Percentiles rank a stretch among this genome's conserved stretches.
These are phyloP conservation scores for Meredithiella fracta DNA, from an alignment of 2,329 filamentous ascomycete species.

Conservation along the genomic window DNA sequence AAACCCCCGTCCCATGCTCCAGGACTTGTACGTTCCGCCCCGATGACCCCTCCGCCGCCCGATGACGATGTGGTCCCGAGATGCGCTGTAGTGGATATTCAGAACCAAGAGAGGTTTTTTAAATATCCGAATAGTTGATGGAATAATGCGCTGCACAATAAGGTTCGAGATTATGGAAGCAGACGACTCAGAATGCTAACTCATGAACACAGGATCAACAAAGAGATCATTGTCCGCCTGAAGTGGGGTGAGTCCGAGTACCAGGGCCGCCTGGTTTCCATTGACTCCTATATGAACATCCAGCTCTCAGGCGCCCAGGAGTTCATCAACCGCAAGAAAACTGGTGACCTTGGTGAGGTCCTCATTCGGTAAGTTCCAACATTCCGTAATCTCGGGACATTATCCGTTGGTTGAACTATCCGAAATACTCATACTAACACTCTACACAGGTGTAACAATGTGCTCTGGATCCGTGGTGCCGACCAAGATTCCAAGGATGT, in stretches of 20 bases:
- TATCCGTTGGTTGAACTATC: neutral
- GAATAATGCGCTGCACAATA: too few species aligned
- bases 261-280: slow-evolving; percentile 78
- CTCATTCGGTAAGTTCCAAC: slow-evolving; percentile 55
- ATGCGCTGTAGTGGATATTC: too few species aligned
- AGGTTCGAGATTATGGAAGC: neutral
- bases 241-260: slow-evolving; percentile 99
- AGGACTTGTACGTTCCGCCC: slow-evolving; percentile 55
- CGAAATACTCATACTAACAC: neutral
- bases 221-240: slow-evolving; percentile 76
- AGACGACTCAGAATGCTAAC: neutral
- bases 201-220: slow-evolving; percentile 49
- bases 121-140: too few species aligned
- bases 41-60: neutral
- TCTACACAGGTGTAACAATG: slow-evolving; percentile 67
- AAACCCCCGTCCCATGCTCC: slow-evolving; percentile 93
- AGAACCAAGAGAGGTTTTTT: too few species aligned
- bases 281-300: slow-evolving; percentile 98
- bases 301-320: slow-evolving; percentile 84
- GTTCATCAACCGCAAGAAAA: slow-evolving; percentile 75
- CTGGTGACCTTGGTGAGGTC: slow-evolving; percentile 74
- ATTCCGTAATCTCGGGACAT: neutral
- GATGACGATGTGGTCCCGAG: too few species aligned
- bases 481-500: slow-evolving; percentile 31
- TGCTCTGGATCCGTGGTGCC: slow-evolving; percentile 69